Percentiles rank a stretch among this genome's conserved stretches.
Evolutionary conservation across 1,284 basidiomycete genomes (phyloP).

Genomic region (Waitea zeae): DNA sequence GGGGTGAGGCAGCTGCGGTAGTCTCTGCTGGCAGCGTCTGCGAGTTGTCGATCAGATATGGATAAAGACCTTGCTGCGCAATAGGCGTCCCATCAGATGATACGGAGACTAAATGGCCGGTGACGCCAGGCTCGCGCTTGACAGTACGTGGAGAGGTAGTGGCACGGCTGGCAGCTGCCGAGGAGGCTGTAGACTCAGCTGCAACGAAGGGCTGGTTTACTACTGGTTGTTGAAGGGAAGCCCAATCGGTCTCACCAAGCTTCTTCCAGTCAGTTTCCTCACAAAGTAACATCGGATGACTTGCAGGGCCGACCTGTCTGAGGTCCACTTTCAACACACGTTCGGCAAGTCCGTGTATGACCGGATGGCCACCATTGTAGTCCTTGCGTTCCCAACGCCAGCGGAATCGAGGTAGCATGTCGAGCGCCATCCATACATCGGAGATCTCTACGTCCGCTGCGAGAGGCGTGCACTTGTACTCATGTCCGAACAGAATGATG

Average conservation of each 20-base stretch:
- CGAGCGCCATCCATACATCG: slow-evolving; percentile 67
- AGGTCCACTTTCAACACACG: slow-evolving; percentile 55
- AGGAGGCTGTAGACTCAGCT: neutral
- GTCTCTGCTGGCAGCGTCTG: no score
- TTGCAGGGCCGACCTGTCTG: slow-evolving; percentile 36
- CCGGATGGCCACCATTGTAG: slow-evolving; percentile 56
- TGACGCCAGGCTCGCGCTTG: neutral
- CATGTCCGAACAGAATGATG: slow-evolving; percentile 72
- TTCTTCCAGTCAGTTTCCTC: slow-evolving; percentile 20
- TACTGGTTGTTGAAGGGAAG: neutral
- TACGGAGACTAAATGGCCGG: neutral
- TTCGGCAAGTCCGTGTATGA: slow-evolving; percentile 63
- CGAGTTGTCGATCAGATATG: no score
- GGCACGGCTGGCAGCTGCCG: no score
- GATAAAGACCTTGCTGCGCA: no score
- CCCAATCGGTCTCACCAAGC: neutral
- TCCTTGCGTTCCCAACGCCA: slow-evolving; percentile 80
- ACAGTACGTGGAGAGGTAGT: neutral
- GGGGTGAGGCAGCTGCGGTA: no score
- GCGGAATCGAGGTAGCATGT: slow-evolving; percentile 69
- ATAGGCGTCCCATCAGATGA: no score
- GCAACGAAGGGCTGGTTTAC: neutral
- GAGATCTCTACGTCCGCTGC: slow-evolving; percentile 46
- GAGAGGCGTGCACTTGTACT: slow-evolving; percentile 54
- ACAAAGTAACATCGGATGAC: slow-evolving; percentile 36